Evolutionary conservation across 169 alveolate species (phyloP), one percentile per base, ranked within the genome.

Genomic region (Plasmodium berghei): DNA sequence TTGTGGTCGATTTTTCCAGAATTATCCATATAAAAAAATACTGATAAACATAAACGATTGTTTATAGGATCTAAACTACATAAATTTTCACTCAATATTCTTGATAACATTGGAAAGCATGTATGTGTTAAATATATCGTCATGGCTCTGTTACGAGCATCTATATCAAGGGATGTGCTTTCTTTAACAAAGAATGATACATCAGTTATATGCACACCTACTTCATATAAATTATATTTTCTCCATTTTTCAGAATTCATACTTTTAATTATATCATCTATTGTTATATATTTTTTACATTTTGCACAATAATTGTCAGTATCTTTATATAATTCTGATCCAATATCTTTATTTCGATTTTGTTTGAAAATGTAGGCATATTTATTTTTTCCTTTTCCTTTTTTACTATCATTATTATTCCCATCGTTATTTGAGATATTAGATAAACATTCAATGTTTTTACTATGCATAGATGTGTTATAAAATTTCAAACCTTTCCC

Each of bases 151-250:
- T 96, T 92, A 5, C 98, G 95, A 0, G 99, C 99, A 86, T 97
- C 99, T 69, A 93, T 95, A 93, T 98, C 99, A 0, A 97, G 95
- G 18, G 95, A 96, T 20, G 97, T 92, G 12, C 96, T 97, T 34
- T 98, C 96, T 69, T 91, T 95, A 0, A 98, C 98, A 92, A 97
- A 97, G 90, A 95, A 97, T 18, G 98, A 93, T 0, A 98, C 99
- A 92, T 98, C 99, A 0, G 99, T 99, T 24, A 98, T 97, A 88
- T 98, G 99, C 22, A 98, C 99, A 40, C 99, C 99, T 1, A 98
- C 92, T 91, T 94, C 96, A 85, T 89, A 96, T 73, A 83, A 66
- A 52, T 83, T 83, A 48, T 83, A 83, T 58, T 67, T 83, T 22
- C 55, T 58, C 83, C 85, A 66, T 40, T 69, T 45, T 2, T 59